phyloP scores from a whole-genome alignment of 345 rosid genomes.

The Eucalyptus cloeziana region DNA sequence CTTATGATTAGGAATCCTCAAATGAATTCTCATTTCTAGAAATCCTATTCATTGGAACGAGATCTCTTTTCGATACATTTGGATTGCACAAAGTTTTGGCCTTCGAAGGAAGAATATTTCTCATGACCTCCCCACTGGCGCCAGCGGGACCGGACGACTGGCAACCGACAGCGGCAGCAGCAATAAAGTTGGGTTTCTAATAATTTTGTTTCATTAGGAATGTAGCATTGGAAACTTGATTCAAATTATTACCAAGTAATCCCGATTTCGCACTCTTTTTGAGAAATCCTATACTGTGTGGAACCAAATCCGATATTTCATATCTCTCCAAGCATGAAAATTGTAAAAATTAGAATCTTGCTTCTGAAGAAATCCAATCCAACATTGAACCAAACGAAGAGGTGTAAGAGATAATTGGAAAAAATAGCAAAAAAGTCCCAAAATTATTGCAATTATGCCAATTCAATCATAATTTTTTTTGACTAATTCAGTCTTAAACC shows the following conservation, averaged over 20 bases:
- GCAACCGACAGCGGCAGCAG: accelerated
- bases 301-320: neutral
- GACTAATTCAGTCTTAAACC: accelerated
- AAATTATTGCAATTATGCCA: accelerated
- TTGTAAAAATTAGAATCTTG: neutral
- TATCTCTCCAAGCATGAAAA: neutral
- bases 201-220: neutral
- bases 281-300: neutral
- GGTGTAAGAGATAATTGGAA: neutral
- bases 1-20: neutral
- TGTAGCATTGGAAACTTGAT: neutral
- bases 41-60: neutral
- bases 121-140: neutral
- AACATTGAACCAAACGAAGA: neutral
- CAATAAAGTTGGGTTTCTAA: neutral
- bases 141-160: accelerated
- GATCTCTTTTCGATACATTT: neutral
- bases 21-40: neutral
- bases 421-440: too few relatives aligned
- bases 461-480: too few relatives aligned
- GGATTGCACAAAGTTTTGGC: neutral
- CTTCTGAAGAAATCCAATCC: neutral
- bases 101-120: neutral
- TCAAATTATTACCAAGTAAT: neutral
- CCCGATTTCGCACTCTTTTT: neutral